Conservation (phyloP, 2,329 filamentous ascomycete genomes). For the Laburnicola sp. region DNA sequence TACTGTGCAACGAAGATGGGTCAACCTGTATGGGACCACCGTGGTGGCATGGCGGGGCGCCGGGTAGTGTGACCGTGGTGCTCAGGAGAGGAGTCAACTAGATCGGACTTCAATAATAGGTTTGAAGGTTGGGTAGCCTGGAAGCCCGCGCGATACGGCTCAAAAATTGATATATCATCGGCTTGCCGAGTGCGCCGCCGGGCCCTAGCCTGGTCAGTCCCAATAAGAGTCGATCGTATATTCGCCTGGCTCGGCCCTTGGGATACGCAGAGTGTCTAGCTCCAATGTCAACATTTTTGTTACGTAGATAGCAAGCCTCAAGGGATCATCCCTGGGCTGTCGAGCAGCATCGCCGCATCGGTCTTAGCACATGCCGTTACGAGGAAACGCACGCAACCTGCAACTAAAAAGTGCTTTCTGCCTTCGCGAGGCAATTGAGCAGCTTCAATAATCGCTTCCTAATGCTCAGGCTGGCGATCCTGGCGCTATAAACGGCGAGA, state of each 20-base stretch:
- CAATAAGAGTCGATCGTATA: no score
- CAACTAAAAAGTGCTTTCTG: no score
- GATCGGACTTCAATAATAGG: neutral
- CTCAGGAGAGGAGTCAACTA: neutral
- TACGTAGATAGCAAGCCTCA: neutral
- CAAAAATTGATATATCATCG: no score
- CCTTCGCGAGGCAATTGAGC: no score
- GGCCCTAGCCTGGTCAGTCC: no score
- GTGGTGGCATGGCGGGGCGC: neutral
- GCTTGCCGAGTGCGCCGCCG: no score
- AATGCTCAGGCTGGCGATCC: no score
- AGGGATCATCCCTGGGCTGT: conserved; percentile 3
- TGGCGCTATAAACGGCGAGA: neutral
- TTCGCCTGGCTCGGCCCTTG: no score
- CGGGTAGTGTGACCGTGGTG: no score
- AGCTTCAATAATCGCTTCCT: no score
- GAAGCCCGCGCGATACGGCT: no score
- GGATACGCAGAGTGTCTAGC: neutral
- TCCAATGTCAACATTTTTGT: neutral
- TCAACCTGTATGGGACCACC: neutral
- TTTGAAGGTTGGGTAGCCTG: no score
- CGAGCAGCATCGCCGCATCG: conserved; percentile 2
- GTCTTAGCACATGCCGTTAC: neutral
- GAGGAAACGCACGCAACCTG: neutral
- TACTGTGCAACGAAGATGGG: neutral